Base-by-base conservation (phyloP, 805 yeast genomes). In the Ogataea glucozyma region DNA sequence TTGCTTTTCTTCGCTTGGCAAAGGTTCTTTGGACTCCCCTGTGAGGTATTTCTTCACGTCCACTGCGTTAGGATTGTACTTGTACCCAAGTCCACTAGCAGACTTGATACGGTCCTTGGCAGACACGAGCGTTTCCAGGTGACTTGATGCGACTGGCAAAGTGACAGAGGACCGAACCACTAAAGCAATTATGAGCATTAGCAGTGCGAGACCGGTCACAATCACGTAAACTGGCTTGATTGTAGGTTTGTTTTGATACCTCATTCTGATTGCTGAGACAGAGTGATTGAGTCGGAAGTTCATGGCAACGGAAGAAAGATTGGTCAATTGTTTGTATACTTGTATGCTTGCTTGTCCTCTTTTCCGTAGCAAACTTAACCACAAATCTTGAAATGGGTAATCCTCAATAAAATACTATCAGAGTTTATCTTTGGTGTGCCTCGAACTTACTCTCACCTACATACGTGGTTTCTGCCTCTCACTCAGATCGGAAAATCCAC, bases 161-260 rank as follows among this genome's bases (percentile, higher is more conserved):
- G 35, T 4, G 7, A 21, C 8, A 12, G 38, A 10, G 22, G 38
- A 34, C 20, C 30, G 38, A 14, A 18, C 29, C 22, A 42, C 29
- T 12, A 48, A 26, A 2, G 30, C 31, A 7, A 42, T 41, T 13
- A 41, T 24, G 16, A 48, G 26, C 22, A 44, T 31, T 24, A 48
- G 27, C 30, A 44, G 40, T 5, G 37, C 48, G 21, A 37, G 41
- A 14, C 44, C 52, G 10, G 41, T 38, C 13, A 38, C 9, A 14
- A 39, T 29, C 20, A 48, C 23, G 20, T 48, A 49, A 10, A 33
- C 30, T 10, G 43, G 38, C 18, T 38, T 41, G 26, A 47, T 10
- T 1, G 36, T 8, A 8, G 38, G 29, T 22, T 34, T 24, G 4
- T 19, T 13, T 14, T 34, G 38, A 10, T 21, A 34, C 13, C 22